Base-by-base conservation (phyloP, 208 protist species). In the Crithidia brevicula region DNA sequence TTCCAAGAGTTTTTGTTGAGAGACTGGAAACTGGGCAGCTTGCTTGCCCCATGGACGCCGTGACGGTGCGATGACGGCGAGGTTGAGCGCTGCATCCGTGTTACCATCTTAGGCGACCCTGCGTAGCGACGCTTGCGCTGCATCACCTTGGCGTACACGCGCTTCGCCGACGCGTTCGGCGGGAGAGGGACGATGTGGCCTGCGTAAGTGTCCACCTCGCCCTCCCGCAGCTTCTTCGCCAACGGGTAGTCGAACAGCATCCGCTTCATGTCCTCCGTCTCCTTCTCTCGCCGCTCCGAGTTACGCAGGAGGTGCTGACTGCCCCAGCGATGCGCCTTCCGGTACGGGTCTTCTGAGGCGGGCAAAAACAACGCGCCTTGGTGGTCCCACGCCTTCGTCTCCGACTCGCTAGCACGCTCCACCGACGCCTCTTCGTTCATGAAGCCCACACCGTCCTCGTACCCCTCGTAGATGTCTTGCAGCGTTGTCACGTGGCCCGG, bases 1-100 rank as follows among this genome's bases (percentile, higher is more conserved):
- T 95, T 95, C 90, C 90, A 95, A 27, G 87, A 76, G 58, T 91
- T 83, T 62, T 82, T 88, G 69, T 84, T 85, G 49, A 93, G 82
- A 0, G 82, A 83, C 43, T 78, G 70, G 65, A 93, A 95, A 18
- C 72, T 67, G 18, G 82, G 80, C 20, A 80, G 77, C 34, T 59
- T 15, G 22, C 46, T 50, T 9, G 60, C 46, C 18, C 64, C 38
- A 4, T 10, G 25, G 59, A 46, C 25, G 67, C 49, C 13, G 56
- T 65, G 10, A 23, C 45, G 56, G 16, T 28, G 43, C 56, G 61
- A 49, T 30, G 45, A 9, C 2, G 58, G 59, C 25, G 38, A 34
- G 23, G 67, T 74, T n/a, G 59, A 78, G 25, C 84, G 88, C 31
- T 40, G 57, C 40, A 91, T 57, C 49, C 82, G 77, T 9, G 81